These are phyloP conservation scores for Musa acuminata DNA, from an alignment of 176 grass and related monocot genomes.

Conservation along the genomic window DNA sequence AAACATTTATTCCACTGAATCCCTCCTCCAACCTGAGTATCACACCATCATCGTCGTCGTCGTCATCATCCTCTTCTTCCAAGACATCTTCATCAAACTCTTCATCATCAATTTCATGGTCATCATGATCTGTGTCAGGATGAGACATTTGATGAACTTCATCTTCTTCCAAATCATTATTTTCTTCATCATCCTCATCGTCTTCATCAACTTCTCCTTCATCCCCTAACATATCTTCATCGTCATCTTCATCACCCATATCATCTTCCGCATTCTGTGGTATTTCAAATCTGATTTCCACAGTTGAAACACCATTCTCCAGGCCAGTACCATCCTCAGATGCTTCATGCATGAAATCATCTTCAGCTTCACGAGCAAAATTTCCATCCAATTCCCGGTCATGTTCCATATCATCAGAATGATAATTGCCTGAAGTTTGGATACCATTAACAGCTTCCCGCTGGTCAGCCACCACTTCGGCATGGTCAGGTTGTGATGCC, in stretches of 20 bases:
- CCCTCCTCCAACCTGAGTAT: slow-evolving; percentile 90
- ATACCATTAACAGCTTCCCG: slow-evolving; percentile 51
- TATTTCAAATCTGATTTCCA: slow-evolving; percentile 96
- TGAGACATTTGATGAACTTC: slow-evolving; percentile 85
- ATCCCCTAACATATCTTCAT: slow-evolving; percentile 73
- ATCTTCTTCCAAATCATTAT: slow-evolving; percentile 81
- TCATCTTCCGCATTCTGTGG: slow-evolving; percentile 69
- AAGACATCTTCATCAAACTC: slow-evolving; percentile 95
- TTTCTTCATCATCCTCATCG: slow-evolving; percentile 67
- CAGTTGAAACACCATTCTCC: slow-evolving; percentile 53
- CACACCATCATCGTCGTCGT: slow-evolving; percentile 89
- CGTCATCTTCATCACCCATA: slow-evolving; percentile 73
- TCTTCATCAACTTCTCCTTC: slow-evolving; percentile 57
- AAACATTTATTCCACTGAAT: slow-evolving; percentile 98
- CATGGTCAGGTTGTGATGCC: slow-evolving; percentile 45
- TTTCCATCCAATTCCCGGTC: slow-evolving; percentile 62
- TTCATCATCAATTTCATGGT: slow-evolving; percentile 96
- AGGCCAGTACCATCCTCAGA: slow-evolving; percentile 67
- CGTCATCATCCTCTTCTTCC: slow-evolving; percentile 83
- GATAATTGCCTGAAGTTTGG: slow-evolving; percentile 45
- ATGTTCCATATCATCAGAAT: slow-evolving; percentile 96
- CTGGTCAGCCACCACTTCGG: slow-evolving; percentile 49
- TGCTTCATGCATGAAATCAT: slow-evolving; percentile 95
- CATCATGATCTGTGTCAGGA: slow-evolving; percentile 90
- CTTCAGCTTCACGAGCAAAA: slow-evolving; percentile 57